Evolutionary conservation across 2,329 filamentous ascomycete genomes (phyloP).

Genomic region (Cladosporium sp.): DNA sequence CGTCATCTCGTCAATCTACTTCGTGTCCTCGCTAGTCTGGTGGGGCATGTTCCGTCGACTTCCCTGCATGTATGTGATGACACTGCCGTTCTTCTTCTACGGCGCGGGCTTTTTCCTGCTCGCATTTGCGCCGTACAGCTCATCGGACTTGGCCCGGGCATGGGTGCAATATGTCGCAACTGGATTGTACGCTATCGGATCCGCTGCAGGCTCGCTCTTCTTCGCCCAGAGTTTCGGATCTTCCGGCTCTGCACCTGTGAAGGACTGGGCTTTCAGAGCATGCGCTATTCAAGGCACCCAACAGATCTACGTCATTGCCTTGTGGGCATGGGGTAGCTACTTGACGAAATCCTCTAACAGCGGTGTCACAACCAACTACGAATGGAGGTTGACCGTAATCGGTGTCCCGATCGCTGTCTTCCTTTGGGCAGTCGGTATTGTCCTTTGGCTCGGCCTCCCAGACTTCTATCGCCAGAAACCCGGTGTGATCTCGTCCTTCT

Average conservation of each 20-base stretch:
- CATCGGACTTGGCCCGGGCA: slow-evolving; percentile 36
- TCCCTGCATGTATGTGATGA: slow-evolving; percentile 55
- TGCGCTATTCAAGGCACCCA: slow-evolving; percentile 64
- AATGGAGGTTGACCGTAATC: slow-evolving; percentile 41
- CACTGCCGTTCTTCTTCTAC: slow-evolving; percentile 60
- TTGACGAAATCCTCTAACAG: neutral
- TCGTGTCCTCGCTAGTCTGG: slow-evolving; percentile 57
- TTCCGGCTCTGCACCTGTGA: slow-evolving; percentile 52
- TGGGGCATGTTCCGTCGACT: slow-evolving; percentile 58
- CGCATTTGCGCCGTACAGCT: slow-evolving; percentile 54
- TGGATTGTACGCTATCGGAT: slow-evolving; percentile 58
- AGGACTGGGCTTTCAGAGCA: slow-evolving; percentile 62
- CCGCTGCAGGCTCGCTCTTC: slow-evolving; percentile 60
- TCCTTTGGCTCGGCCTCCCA: slow-evolving; percentile 58
- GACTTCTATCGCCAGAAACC: slow-evolving; percentile 63
- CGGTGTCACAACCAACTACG: slow-evolving; percentile 11
- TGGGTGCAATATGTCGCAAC: slow-evolving; percentile 60
- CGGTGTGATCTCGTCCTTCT: slow-evolving; percentile 62
- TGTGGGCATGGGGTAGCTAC: slow-evolving; percentile 63
- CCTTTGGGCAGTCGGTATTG: slow-evolving; percentile 52
- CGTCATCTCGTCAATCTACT: slow-evolving; percentile 56
- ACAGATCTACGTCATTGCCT: slow-evolving; percentile 59
- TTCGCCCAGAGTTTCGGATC: slow-evolving; percentile 61
- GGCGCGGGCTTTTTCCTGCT: slow-evolving; percentile 60
- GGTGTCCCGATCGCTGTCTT: slow-evolving; percentile 55